Evolutionary conservation across 225 moss, liverwort and hornwort species (phyloP), one percentile per base, ranked within the genome.

Genomic region (Polytrichum formosum): DNA sequence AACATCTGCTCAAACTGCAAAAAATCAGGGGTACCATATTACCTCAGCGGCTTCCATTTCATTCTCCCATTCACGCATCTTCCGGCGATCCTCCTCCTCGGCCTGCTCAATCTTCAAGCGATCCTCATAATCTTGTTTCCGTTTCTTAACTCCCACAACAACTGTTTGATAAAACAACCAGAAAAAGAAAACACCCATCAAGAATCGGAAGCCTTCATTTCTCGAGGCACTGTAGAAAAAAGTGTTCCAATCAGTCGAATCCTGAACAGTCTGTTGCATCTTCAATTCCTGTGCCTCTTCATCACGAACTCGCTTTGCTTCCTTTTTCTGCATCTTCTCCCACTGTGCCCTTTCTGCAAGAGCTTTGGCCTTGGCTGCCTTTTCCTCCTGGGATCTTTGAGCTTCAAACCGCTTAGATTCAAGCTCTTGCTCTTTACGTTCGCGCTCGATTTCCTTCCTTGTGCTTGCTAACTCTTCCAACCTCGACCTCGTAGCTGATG

Each of bases 91-190:
- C 73, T 94, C 97, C 67, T 98, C 97, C 68, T 98, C 97, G 66
- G 94, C 80, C 74, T 92, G 76, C 75, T 98, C 97, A 72, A 98
- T 98, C 76, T 98, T 98, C 81, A 98, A 70, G 26, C 97, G 88
- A 77, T 98, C 97, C 70, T 98, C 94, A 28, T 98, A 98, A 29
- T 98, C 97, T 79, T 98, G 94, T 83, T 98, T 98, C 72, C 97
- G 75, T 78, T 98, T 98, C 74, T 98, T 98, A 19, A 98, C 97
- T 55, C 94, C 92, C 2, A 98, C 94, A n/a, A 98, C 97, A 1
- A 98, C 90, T 17, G 92, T 94, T 55, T 91, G 80, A 67, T 98
- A 98, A 75, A 98, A 98, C 21, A 98, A 69, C 97, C 97, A 98
- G 83, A 98, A 98, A 75, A 97, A 92, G 75, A 98, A 98, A 33